Conservation (phyloP, 73 alveolate species). For the Blepharisma japonicum region DNA sequence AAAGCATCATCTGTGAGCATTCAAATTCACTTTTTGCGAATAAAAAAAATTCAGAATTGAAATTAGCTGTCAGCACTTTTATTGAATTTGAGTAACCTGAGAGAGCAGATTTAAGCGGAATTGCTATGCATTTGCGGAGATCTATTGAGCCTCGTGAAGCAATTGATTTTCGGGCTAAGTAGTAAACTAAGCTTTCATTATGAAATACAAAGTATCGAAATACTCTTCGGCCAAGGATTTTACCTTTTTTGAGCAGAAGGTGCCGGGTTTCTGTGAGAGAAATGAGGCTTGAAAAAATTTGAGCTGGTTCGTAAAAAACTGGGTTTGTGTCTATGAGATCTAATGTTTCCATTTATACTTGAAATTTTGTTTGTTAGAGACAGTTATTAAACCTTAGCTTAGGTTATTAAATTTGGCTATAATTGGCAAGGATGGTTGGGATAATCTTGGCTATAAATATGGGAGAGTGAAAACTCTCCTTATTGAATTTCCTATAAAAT, state of each 20-base stretch:
- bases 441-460: too few relatives aligned
- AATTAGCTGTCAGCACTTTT: constrained; percentile 6
- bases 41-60: constrained; percentile 12
- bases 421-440: too few relatives aligned
- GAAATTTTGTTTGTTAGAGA: too few relatives aligned
- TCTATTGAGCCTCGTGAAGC: not conserved
- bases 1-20: not conserved
- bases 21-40: constrained; percentile 15
- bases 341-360: too few relatives aligned
- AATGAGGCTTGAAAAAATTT: too few relatives aligned
- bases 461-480: too few relatives aligned
- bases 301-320: too few relatives aligned
- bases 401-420: too few relatives aligned
- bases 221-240: not conserved
- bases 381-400: too few relatives aligned
- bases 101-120: not conserved
- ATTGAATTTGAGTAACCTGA: not conserved
- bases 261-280: not conserved
- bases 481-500: too few relatives aligned
- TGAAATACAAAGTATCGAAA: not conserved
- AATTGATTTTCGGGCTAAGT: not conserved
- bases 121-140: constrained; percentile 21
- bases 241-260: constrained; percentile 24
- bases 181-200: not conserved
- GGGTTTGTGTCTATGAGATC: too few relatives aligned